phyloP scores from a whole-genome alignment of 805 yeast species.

The Zygoascus tannicola region DNA sequence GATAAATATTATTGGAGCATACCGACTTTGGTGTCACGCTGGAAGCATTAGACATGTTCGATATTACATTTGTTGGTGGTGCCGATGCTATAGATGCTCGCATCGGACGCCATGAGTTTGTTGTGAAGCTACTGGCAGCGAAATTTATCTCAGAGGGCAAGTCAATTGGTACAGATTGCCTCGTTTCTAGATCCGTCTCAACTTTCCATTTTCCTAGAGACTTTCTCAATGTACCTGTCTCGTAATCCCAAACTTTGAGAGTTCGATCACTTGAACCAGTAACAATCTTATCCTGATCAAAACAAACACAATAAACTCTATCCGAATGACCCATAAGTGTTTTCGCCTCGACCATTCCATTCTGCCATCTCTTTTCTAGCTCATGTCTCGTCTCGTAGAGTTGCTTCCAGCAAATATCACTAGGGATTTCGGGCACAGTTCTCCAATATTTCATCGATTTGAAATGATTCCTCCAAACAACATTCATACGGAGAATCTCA shows the following conservation, averaged over 20 bases:
- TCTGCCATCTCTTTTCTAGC: conserved; percentile 24
- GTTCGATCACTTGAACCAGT: conserved; percentile 56
- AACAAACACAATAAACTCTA: conserved; percentile 75
- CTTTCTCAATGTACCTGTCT: conserved; percentile 14
- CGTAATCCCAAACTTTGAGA: conserved; percentile 28
- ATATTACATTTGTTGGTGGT: neutral
- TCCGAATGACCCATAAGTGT: conserved; percentile 59
- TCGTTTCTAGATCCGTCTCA: neutral
- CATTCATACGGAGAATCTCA: conserved; percentile 8
- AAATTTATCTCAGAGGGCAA: neutral
- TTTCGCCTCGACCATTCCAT: conserved; percentile 15
- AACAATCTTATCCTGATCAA: conserved; percentile 57
- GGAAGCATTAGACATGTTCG: conserved; percentile 1
- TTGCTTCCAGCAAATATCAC: conserved; percentile 17
- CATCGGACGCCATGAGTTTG: no score
- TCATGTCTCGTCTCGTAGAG: conserved; percentile 19
- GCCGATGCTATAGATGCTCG: neutral
- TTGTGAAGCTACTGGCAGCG: neutral
- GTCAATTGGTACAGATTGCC: neutral
- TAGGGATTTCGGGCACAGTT: conserved; percentile 10
- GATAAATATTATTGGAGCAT: conserved; percentile 8
- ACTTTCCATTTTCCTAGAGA: conserved; percentile 12
- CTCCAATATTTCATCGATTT: conserved; percentile 12
- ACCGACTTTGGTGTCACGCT: neutral
- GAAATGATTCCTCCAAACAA: conserved; percentile 20